phyloP scores from a whole-genome alignment of 176 grass and related monocot species.

The Avena insularis region DNA sequence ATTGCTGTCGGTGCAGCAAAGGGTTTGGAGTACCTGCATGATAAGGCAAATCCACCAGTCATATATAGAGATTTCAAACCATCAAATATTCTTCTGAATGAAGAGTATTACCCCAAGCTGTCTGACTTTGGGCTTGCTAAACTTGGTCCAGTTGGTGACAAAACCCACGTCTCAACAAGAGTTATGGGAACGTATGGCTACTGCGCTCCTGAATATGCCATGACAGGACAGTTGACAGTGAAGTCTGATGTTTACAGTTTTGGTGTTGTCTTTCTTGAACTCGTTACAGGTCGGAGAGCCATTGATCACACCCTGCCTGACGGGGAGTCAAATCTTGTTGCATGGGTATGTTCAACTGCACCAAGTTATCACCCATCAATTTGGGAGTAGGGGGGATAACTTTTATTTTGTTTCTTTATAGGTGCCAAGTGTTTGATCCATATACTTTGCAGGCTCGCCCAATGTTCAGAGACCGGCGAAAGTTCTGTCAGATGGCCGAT shows the following conservation, averaged over 20 bases:
- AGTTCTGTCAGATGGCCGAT: conserved; percentile 88
- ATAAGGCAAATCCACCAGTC: conserved; percentile 91
- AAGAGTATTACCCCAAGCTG: conserved; percentile 85
- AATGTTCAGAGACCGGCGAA: conserved; percentile 89
- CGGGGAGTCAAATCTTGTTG: conserved; percentile 91
- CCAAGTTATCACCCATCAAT: neutral
- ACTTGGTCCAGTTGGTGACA: conserved; percentile 97
- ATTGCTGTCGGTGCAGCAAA: conserved; percentile 92
- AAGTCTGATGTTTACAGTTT: conserved; percentile 99
- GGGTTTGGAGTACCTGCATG: conserved; percentile 95
- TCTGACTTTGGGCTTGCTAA: conserved; percentile 99
- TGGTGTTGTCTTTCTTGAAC: conserved; percentile 97
- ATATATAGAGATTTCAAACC: conserved; percentile 99
- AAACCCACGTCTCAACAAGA: conserved; percentile 94
- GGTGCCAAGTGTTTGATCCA: conserved; percentile 24
- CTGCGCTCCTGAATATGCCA: conserved; percentile 98
- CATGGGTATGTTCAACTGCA: conserved; percentile 72
- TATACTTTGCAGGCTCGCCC: conserved; percentile 79
- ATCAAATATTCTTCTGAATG: conserved; percentile 93
- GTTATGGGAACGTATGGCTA: conserved; percentile 99
- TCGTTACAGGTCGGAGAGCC: conserved; percentile 89
- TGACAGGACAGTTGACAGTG: conserved; percentile 97
- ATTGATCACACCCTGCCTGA: conserved; percentile 73
- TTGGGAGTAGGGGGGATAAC: neutral
- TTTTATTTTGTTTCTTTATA: conserved; percentile 32